These are phyloP conservation scores for Cercophora samala DNA, from an alignment of 495 filamentous ascomycete species.

Conservation along the genomic window DNA sequence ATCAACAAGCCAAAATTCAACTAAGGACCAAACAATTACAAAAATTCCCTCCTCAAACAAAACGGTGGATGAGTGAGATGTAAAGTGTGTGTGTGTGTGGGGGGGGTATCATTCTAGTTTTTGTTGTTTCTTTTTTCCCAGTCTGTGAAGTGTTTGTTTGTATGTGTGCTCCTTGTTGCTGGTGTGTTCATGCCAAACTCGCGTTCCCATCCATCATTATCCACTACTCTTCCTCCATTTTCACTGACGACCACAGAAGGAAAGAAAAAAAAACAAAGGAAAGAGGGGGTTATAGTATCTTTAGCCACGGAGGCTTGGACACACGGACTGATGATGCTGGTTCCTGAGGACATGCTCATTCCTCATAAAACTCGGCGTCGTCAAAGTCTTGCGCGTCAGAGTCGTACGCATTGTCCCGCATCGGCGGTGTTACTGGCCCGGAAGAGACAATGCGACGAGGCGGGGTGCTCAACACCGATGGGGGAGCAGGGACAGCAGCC, in stretches of 20 bases:
- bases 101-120: constrained; percentile 34
- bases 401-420: constrained; percentile 66
- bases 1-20: constrained; percentile 2
- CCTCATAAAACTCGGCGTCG: constrained; percentile 56
- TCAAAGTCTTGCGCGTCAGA: constrained; percentile 64
- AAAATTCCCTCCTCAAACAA: background rate
- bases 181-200: background rate
- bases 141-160: background rate
- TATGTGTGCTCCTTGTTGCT: background rate
- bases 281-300: constrained; percentile 5
- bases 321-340: background rate
- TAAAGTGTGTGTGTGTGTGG: no score
- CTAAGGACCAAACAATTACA: background rate
- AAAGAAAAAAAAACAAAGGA: constrained; percentile 27
- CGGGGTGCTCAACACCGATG: constrained; percentile 1
- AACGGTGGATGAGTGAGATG: background rate
- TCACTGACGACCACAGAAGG: constrained; percentile 19
- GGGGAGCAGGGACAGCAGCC: background rate
- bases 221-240: background rate
- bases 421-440: constrained; percentile 63
- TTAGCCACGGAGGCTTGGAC: background rate
- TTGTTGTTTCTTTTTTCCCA: constrained; percentile 7
- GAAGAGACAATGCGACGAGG: background rate
- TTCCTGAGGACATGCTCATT: constrained; percentile 28
- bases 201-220: background rate